phyloP scores from a whole-genome alignment of 2,329 filamentous ascomycete genomes.

The Ophiostoma ips region DNA sequence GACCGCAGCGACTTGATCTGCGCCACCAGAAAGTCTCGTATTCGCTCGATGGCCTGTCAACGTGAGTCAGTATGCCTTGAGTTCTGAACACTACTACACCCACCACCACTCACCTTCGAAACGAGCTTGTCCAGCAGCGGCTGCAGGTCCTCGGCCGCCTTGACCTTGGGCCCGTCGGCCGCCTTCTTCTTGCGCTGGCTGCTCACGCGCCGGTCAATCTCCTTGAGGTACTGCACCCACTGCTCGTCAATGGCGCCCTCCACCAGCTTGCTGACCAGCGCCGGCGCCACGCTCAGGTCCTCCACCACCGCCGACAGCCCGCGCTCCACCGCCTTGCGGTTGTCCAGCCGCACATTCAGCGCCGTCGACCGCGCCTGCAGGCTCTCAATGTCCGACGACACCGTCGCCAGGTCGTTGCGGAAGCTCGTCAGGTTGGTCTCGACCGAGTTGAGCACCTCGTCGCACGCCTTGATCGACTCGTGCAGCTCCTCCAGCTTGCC shows the following conservation, averaged over 20 bases:
- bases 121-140: slow-evolving; percentile 76
- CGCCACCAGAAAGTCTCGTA: slow-evolving; percentile 83
- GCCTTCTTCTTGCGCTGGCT: slow-evolving; percentile 22
- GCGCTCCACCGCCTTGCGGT: slow-evolving; percentile 79
- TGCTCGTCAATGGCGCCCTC: slow-evolving; percentile 82
- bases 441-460: slow-evolving; percentile 84
- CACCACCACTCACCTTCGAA: too few species aligned
- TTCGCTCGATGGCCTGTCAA: slow-evolving; percentile 67
- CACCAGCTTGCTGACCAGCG: slow-evolving; percentile 68
- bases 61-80: slow-evolving; percentile 43
- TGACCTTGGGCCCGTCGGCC: slow-evolving; percentile 54
- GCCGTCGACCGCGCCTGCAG: slow-evolving; percentile 75
- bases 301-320: slow-evolving; percentile 79
- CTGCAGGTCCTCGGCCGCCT: slow-evolving; percentile 69
- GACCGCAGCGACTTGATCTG: slow-evolving; percentile 91
- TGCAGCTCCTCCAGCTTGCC: slow-evolving; percentile 83
- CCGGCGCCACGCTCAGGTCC: slow-evolving; percentile 76
- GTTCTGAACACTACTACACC: slow-evolving; percentile 17
- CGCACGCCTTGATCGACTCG: slow-evolving; percentile 75
- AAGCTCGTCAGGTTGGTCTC: slow-evolving; percentile 88
- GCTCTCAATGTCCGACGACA: slow-evolving; percentile 90
- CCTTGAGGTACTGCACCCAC: slow-evolving; percentile 71
- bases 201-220: slow-evolving; percentile 67
- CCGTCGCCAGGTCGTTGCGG: slow-evolving; percentile 78
- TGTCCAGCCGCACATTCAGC: slow-evolving; percentile 73